Evolutionary conservation across 305 asterid species (phyloP).

Genomic region (Lippia alba): DNA sequence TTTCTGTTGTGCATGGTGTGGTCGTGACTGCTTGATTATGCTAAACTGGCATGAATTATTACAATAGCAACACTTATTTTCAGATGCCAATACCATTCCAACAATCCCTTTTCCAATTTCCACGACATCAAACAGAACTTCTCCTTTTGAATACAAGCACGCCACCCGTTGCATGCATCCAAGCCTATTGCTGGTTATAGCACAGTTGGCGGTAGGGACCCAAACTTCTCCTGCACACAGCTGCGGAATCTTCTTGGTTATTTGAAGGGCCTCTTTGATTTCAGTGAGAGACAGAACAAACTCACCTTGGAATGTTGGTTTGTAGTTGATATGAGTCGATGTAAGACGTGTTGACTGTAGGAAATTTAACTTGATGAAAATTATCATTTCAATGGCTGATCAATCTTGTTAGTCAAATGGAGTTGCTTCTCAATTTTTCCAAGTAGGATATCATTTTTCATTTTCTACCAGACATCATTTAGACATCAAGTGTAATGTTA

Average conservation of each 20-base stretch:
- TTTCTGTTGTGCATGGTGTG: not conserved
- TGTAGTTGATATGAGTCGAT: not conserved
- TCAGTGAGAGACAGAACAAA: not conserved
- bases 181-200: not conserved
- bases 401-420: not conserved
- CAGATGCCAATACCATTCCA: slow-evolving; percentile 4
- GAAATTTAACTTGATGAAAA: too few relatives aligned
- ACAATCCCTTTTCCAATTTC: slow-evolving; percentile 11
- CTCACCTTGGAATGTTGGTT: not conserved
- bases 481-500: not conserved
- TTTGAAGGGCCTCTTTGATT: not conserved
- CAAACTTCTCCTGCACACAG: not conserved
- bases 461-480: too few relatives aligned
- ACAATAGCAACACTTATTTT: not conserved
- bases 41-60: slow-evolving; percentile 5
- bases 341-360: not conserved
- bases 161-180: not conserved
- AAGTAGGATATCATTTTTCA: too few relatives aligned
- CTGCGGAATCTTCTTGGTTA: not conserved
- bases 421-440: not conserved
- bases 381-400: not conserved
- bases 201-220: not conserved
- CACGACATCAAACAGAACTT: not conserved
- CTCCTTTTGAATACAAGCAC: too few relatives aligned
- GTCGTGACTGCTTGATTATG: not conserved